Evolutionary conservation across 2,329 filamentous ascomycete genomes (phyloP).

Genomic region (Fonsecaea multimorphosa): DNA sequence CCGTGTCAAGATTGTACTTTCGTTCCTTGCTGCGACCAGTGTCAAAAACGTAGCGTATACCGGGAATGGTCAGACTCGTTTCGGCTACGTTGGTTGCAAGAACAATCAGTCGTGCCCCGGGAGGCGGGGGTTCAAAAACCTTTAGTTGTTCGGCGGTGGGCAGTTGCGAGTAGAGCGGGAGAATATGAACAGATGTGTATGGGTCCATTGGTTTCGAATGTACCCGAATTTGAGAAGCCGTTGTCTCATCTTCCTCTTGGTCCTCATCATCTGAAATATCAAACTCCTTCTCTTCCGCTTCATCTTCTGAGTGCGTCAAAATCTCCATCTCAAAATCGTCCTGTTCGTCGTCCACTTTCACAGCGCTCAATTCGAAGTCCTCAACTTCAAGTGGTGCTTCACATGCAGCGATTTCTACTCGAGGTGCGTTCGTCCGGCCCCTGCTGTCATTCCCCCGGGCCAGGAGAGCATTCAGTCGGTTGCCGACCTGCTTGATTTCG

Average conservation of each 20-base stretch:
- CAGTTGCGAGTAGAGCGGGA: slow-evolving; percentile 93
- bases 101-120: slow-evolving; percentile 82
- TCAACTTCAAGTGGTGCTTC: slow-evolving; percentile 83
- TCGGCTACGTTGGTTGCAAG: slow-evolving; percentile 96
- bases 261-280: slow-evolving; percentile 67
- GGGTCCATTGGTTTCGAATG: slow-evolving; percentile 52
- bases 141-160: slow-evolving; percentile 88
- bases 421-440: slow-evolving; percentile 59
- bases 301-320: slow-evolving; percentile 65
- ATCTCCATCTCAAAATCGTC: slow-evolving; percentile 64
- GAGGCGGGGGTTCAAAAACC: slow-evolving; percentile 84
- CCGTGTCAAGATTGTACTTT: slow-evolving; percentile 82
- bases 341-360: slow-evolving; percentile 52
- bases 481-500: slow-evolving; percentile 85
- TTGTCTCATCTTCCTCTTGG: slow-evolving; percentile 54
- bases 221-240: background rate
- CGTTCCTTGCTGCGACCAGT: slow-evolving; percentile 91
- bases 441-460: slow-evolving; percentile 3
- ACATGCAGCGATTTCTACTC: slow-evolving; percentile 75
- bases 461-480: slow-evolving; percentile 65
- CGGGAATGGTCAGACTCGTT: slow-evolving; percentile 94
- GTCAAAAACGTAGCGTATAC: slow-evolving; percentile 94
- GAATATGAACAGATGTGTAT: slow-evolving; percentile 76
- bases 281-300: slow-evolving; percentile 67
- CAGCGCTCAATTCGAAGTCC: slow-evolving; percentile 80